Percentiles rank a stretch among this genome's conserved stretches.
These are phyloP conservation scores for Apiospora phragmitis DNA, from an alignment of 2,329 filamentous ascomycete species.

Conservation along the genomic window DNA sequence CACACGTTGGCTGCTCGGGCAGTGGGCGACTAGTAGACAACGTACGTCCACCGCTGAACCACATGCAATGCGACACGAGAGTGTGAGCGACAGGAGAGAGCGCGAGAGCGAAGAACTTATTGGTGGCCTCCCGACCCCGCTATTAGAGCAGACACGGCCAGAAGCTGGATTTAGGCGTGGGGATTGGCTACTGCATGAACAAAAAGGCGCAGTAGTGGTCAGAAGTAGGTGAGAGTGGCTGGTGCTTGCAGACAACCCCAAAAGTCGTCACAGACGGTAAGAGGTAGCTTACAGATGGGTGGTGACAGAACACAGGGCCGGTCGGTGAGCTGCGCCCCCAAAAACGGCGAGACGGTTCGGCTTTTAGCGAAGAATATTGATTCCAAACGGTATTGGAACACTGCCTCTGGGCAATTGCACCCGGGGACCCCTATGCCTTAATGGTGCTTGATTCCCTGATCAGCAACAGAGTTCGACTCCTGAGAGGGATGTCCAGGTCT, in stretches of 20 bases:
- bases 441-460: background rate
- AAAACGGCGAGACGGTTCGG: background rate
- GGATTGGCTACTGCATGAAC: background rate
- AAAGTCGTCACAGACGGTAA: background rate
- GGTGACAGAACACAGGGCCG: background rate
- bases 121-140: background rate
- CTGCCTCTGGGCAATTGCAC: background rate
- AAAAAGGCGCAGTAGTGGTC: background rate
- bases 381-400: background rate
- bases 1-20: background rate
- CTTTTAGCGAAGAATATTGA: background rate
- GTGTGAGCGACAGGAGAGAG: background rate
- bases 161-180: background rate
- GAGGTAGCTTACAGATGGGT: background rate
- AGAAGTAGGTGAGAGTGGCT: background rate
- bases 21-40: background rate
- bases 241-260: slow-evolving; percentile 7
- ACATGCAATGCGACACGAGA: slow-evolving; percentile 2
- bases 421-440: background rate
- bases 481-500: background rate
- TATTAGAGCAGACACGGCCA: background rate
- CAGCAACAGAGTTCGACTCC: background rate
- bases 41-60: slow-evolving; percentile 3
- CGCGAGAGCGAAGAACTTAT: background rate
- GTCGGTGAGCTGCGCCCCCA: background rate